phyloP scores from a whole-genome alignment of 768 basidiomycete genomes.

The Suillus ampliporus region DNA sequence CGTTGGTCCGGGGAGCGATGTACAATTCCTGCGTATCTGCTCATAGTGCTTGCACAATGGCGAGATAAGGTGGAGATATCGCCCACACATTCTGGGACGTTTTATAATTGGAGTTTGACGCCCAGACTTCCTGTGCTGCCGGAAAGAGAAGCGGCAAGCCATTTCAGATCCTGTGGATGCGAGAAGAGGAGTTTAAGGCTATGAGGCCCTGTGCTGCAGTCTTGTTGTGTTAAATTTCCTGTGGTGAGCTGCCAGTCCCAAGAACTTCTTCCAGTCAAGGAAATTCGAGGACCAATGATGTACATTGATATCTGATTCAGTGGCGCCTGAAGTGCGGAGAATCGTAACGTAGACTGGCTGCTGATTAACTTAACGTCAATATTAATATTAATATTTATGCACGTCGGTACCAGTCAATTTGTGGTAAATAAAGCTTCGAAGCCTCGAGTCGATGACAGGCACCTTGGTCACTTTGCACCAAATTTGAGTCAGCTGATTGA shows the following conservation, averaged over 20 bases:
- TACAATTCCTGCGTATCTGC: conserved; percentile 33
- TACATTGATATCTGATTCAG: no score
- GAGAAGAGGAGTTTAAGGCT: background rate
- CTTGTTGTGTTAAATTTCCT: background rate
- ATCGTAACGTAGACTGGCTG: background rate
- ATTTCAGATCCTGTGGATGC: background rate
- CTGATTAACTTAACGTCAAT: no score
- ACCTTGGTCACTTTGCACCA: no score
- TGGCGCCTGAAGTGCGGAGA: background rate
- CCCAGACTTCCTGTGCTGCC: background rate
- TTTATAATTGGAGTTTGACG: conserved; percentile 11
- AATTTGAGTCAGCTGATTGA: no score
- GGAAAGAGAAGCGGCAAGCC: background rate
- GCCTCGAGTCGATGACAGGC: no score
- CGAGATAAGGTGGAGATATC: conserved; percentile 8
- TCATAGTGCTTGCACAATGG: background rate
- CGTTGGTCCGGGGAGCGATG: conserved; percentile 32
- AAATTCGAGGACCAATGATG: background rate
- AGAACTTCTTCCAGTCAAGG: background rate
- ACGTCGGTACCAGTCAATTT: no score
- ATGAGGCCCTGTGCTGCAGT: background rate
- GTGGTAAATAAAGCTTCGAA: no score
- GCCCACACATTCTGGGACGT: background rate
- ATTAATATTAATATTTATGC: no score
- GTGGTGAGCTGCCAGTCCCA: background rate